Evolutionary conservation across 169 alveolate genomes (phyloP), one percentile per base, ranked within the genome.

Genomic region (Theileria annulata): DNA sequence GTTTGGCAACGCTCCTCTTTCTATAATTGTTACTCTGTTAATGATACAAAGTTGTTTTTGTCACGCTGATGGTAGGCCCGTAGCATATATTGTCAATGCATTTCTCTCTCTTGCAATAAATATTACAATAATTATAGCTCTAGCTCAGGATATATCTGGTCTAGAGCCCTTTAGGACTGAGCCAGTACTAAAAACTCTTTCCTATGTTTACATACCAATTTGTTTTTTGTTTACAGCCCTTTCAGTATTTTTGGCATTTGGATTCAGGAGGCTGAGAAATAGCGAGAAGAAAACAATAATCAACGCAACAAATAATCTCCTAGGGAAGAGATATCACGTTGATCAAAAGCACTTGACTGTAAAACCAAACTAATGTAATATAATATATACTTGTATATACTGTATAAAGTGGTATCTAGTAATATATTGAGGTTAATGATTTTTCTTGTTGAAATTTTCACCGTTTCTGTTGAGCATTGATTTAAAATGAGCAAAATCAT

Each of bases 21-120:
- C 90, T 3, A 70, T 84, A 31, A 84, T 84, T 2, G 90, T 77
- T 8, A 3, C 84, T 15, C 74, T 77, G n/a, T 49, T 84, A 17
- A 42, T 74, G 51, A 63, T 84, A n/a, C 90, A 84, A 60, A 77
- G 87, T 47, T 70, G 77, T 30, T 64, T 84, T 60, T 84, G 90
- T 78, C 90, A 84, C 74, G 68, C 77, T 30, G 90, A 84, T 59
- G 90, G 87, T 13, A 75, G 90, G 47, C 90, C 90, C 21, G 47
- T 77, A 68, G 86, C 90, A 21, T 84, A 84, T 69, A 56, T 69
- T 51, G 74, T 84, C 8, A 84, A 77, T 48, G 90, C 79, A 49
- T 54, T 84, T 17, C 60, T 84, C 19, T 84, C 84, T 30, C 19
- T 84, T 2, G 15, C 75, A 49, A 80, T 77, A 2, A 86, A 67